Base-by-base conservation (phyloP, 148 eudicot genomes). In the Chenopodium formosanum region DNA sequence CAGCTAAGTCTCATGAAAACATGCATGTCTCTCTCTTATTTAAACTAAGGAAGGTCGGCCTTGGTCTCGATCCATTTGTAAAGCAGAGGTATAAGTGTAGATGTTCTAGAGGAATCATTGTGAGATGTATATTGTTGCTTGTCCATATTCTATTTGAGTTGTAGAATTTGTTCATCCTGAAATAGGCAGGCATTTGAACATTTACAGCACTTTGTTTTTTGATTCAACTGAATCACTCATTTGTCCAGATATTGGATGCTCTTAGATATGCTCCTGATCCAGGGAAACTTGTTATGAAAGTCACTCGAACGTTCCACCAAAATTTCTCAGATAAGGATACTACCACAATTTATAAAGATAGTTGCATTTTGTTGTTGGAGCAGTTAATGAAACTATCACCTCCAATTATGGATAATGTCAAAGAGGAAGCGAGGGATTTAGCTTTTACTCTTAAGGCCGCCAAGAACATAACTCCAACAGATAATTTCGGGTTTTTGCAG, bases 221-320 rank as follows among this genome's bases (percentile, higher is more conserved):
- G n/a, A n/a, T n/a, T n/a, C n/a, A n/a, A n/a, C n/a, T n/a, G n/a
- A n/a, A n/a, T n/a, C n/a, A n/a, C n/a, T n/a, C n/a, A n/a, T n/a
- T n/a, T n/a, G n/a, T n/a, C n/a, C n/a, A 74, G 79, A 74, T 79
- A 73, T 75, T 84, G 40, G 75, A 70, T 47, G 76, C 84, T 65
- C 83, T 87, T 68, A 80, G 22, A 77, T 63, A 68, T 70, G 83
- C 89, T 63, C 10, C 79, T 11, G 82, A 87, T 78, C 88, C 91
- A 12, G 89, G 87, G 16, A 78, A 81, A 67, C 86, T 90, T 84
- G 86, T 88, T 82, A 86, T 90, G 77, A 78, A 87, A 79, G 86
- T 84, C 14, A 73, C 82, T 76, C 74, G 27, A 64, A 76, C 72
- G n/a, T 81, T 84, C 78, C 77, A 75, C 75, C 29, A 73, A n/a